A percentile compares a stretch with the other conserved stretches of the same genome.
phyloP scores from a whole-genome alignment of 805 yeast species.

The Schwanniomyces vanrijiae region DNA sequence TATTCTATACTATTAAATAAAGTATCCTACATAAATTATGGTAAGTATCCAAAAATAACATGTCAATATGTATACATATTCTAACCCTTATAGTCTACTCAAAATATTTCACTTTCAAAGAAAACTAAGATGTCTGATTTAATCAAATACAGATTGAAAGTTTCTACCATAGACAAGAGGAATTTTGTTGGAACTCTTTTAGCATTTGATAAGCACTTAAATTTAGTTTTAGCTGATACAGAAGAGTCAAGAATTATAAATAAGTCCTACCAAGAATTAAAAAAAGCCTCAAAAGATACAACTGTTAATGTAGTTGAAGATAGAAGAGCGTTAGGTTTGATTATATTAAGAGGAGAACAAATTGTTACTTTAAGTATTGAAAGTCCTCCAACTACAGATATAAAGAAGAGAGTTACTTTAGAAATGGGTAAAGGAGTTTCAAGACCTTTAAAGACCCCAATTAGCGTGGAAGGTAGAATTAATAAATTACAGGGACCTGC shows the following conservation, averaged over 20 bases:
- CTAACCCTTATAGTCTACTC: constrained; percentile 2
- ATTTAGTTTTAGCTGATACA: constrained; percentile 78
- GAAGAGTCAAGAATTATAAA: constrained; percentile 80
- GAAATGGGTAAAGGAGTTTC: constrained; percentile 26
- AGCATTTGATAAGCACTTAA: constrained; percentile 89
- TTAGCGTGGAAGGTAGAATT: constrained; percentile 23
- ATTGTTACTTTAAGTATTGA: constrained; percentile 72
- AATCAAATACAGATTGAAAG: constrained; percentile 69
- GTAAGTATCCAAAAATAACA: constrained; percentile 4
- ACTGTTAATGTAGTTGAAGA: constrained; percentile 52
- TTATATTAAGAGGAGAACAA: constrained; percentile 85
- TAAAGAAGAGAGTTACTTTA: constrained; percentile 24
- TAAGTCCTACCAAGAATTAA: constrained; percentile 45
- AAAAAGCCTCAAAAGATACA: constrained; percentile 21
- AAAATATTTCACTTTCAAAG: constrained; percentile 22
- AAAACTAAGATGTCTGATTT: constrained; percentile 60
- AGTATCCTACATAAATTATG: neutral
- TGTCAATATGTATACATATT: constrained; percentile 3
- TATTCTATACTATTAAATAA: too few species aligned
- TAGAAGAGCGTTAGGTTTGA: constrained; percentile 75
- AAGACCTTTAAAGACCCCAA: constrained; percentile 36
- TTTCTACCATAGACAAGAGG: constrained; percentile 75
- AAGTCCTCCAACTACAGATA: constrained; percentile 52
- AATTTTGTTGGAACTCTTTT: constrained; percentile 76
- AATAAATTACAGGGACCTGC: constrained; percentile 23